Conservation (phyloP, 2,329 filamentous ascomycete species). For the Penicillium polonicum region DNA sequence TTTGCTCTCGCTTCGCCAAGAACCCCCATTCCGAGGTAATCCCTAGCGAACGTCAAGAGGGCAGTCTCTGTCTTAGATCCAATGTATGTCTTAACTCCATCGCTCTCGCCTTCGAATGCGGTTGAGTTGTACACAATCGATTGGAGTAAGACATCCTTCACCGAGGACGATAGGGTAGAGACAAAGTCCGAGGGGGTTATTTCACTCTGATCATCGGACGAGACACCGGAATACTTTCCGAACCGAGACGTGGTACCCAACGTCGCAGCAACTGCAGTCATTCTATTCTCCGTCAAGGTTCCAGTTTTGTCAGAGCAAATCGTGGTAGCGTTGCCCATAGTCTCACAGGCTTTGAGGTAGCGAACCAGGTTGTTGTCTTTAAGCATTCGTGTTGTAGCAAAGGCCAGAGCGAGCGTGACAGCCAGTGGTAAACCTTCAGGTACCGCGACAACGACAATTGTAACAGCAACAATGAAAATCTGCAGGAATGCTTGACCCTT, state of each 20-base stretch:
- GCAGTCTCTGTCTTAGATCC: constrained; percentile 79
- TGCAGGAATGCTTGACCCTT: constrained; percentile 60
- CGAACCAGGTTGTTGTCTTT: constrained; percentile 64
- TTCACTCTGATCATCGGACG: constrained; percentile 42
- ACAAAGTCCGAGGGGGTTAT: constrained; percentile 57
- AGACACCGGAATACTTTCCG: constrained; percentile 39
- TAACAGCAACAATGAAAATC: constrained; percentile 59
- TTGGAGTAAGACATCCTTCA: constrained; percentile 59
- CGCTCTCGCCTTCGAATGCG: constrained; percentile 65
- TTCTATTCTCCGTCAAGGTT: constrained; percentile 63
- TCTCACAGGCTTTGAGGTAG: constrained; percentile 59
- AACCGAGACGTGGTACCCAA: constrained; percentile 50
- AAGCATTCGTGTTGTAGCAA: constrained; percentile 63
- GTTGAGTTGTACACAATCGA: constrained; percentile 69
- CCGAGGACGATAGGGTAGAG: constrained; percentile 50
- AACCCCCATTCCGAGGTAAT: constrained; percentile 63
- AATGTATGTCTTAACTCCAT: constrained; percentile 61
- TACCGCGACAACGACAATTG: constrained; percentile 60
- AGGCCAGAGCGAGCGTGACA: constrained; percentile 61
- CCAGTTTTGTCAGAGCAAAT: constrained; percentile 68
- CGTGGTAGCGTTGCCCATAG: constrained; percentile 64
- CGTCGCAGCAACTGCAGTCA: constrained; percentile 60
- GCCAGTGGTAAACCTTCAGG: constrained; percentile 62
- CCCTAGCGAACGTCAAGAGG: constrained; percentile 66
- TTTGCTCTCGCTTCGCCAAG: constrained; percentile 63